Base-by-base conservation (phyloP, 306 rosid species). In the Malus orientalis region DNA sequence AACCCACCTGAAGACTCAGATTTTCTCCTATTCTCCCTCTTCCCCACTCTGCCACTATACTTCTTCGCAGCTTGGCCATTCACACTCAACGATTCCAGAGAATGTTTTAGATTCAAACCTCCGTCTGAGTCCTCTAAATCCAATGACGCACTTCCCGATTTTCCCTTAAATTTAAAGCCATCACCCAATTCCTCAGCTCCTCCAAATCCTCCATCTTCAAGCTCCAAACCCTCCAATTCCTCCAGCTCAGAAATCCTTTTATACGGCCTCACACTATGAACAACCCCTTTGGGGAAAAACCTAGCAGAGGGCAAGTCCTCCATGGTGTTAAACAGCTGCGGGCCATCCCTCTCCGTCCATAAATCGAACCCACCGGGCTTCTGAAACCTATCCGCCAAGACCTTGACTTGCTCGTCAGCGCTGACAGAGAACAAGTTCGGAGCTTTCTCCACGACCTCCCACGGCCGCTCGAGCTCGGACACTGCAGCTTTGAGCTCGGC, bases 261-360 rank as follows among this genome's bases (percentile, higher is more conserved):
- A 38, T 95, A 92, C 27, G 97, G 96, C 77, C 77, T 92, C 38
- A 90, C 80, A 75, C 97, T 90, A 75, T 92, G 98, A 74, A 95
- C 98, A 67, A 89, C 97, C 70, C 98, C 97, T 81, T 95, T 95
- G 9, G 98, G 97, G 9, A 95, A 95, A 74, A 92, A 92, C 81
- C 97, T 89, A 0, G 96, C 96, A 45, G 97, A 89, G 27, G 97
- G 98, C 51, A 92, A 81, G 67, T 95, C 96, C 63, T 90, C 97
- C 10, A 89, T 86, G 70, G 93, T 84, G 42, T 85, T 81, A 84
- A 92, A 95, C 85, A 95, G 66, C 75, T 90, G 89, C 0, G 97
- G 97, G 1, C 97, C 98, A 66, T 95, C 98, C 47, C 64, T 86
- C 27, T 90, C 91, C 30, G 88, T 86, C 97, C 98, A 95, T 80